phyloP scores from a whole-genome alignment of 345 rosid genomes.

The Erysimum cheiranthoides region DNA sequence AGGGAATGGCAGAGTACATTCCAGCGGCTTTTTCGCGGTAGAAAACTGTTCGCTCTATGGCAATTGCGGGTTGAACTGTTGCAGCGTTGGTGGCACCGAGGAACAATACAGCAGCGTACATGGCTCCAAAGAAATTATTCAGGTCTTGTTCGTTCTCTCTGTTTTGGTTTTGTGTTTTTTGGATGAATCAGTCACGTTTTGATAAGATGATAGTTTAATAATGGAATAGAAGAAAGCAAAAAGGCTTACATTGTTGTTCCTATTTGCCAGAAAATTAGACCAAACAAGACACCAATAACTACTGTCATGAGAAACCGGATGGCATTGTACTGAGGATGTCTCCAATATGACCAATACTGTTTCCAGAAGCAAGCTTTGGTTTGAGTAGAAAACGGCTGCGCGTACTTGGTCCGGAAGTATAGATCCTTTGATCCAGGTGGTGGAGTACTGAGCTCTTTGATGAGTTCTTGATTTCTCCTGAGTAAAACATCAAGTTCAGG shows the following conservation, averaged over 20 bases:
- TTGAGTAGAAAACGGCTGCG: conserved; percentile 64
- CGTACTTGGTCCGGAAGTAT: conserved; percentile 61
- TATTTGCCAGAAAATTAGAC: conserved; percentile 78
- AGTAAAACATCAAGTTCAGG: background rate
- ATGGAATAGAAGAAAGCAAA: background rate
- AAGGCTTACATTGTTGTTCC: conserved; percentile 56
- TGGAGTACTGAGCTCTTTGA: conserved; percentile 64
- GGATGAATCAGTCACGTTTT: background rate
- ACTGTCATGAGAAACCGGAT: conserved; percentile 66
- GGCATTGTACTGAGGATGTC: conserved; percentile 74
- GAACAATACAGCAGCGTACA: conserved; percentile 64
- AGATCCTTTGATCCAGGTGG: conserved; percentile 64
- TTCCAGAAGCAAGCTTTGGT: conserved; percentile 84
- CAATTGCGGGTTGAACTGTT: conserved; percentile 66
- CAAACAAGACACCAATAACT: conserved; percentile 60
- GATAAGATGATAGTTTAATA: background rate
- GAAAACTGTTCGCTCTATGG: conserved; percentile 75
- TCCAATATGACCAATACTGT: conserved; percentile 76
- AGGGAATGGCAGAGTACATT: conserved; percentile 83
- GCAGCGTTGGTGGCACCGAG: conserved; percentile 71
- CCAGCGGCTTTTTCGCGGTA: conserved; percentile 87
- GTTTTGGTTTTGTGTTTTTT: conserved; percentile 19
- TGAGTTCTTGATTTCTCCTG: conserved; percentile 75
- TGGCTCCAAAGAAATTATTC: conserved; percentile 73
- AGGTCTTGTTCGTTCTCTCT: conserved; percentile 67